Conservation (phyloP, 805 yeast genomes). For the Barnettozyma californica region DNA sequence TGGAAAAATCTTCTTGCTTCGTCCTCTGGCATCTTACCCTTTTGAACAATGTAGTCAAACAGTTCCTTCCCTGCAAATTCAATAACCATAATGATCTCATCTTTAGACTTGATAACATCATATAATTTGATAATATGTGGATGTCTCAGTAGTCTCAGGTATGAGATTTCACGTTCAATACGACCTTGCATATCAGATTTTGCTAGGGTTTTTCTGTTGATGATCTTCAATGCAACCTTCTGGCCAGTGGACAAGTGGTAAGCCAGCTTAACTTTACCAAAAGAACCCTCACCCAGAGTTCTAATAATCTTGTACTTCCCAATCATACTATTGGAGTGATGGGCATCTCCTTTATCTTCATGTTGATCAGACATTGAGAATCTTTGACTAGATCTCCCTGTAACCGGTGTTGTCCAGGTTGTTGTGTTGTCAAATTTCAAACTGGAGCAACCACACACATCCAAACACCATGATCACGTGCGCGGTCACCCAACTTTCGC, state of each 20-base stretch:
- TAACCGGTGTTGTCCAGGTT: not conserved
- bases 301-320: slow-evolving; percentile 92
- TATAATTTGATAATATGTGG: slow-evolving; percentile 94
- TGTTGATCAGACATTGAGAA: slow-evolving; percentile 18
- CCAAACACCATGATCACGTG: not conserved
- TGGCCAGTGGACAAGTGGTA: slow-evolving; percentile 89
- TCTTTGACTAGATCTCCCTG: not conserved
- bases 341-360: slow-evolving; percentile 23
- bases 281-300: slow-evolving; percentile 93
- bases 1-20: slow-evolving; percentile 93
- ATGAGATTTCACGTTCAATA: slow-evolving; percentile 89
- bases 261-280: slow-evolving; percentile 92
- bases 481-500: not conserved
- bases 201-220: slow-evolving; percentile 86
- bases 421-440: not conserved
- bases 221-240: slow-evolving; percentile 87
- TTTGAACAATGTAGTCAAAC: slow-evolving; percentile 91
- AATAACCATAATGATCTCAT: slow-evolving; percentile 95
- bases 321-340: slow-evolving; percentile 44
- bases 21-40: slow-evolving; percentile 86
- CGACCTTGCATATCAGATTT: slow-evolving; percentile 97
- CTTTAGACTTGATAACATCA: slow-evolving; percentile 92
- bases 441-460: not conserved
- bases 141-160: slow-evolving; percentile 80
- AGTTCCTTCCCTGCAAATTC: slow-evolving; percentile 96